These are phyloP conservation scores for Leccinellum rugosiceps DNA, from an alignment of 768 basidiomycete species.

Conservation along the genomic window DNA sequence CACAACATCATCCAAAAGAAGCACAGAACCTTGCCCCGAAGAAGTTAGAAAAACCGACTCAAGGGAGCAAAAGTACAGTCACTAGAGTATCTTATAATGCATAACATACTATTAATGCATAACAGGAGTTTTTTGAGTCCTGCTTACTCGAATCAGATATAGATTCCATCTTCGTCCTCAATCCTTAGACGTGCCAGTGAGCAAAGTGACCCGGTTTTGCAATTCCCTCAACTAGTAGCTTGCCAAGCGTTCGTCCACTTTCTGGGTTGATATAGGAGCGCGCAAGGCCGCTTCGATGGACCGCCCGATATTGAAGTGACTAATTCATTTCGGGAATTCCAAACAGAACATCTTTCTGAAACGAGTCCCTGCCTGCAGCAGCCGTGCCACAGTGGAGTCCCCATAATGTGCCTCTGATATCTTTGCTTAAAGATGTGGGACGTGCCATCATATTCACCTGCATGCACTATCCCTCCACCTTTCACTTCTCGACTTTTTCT, in stretches of 20 bases:
- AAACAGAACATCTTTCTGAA: background rate
- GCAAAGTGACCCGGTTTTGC: background rate
- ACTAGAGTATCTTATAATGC: background rate
- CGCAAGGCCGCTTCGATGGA: background rate
- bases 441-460: background rate
- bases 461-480: background rate
- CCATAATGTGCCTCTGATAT: background rate
- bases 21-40: background rate
- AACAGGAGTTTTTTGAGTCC: too few relatives aligned
- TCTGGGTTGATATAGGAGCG: background rate
- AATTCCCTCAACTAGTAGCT: background rate
- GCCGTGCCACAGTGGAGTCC: conserved; percentile 2
- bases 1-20: background rate
- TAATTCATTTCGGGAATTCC: conserved; percentile 6
- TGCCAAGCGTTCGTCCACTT: background rate
- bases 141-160: background rate
- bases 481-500: conserved; percentile 1
- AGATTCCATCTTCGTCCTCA: background rate
- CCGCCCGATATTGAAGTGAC: background rate
- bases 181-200: background rate
- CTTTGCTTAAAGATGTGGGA: conserved; percentile 17
- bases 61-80: background rate
- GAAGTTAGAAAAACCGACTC: background rate
- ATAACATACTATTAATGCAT: too few relatives aligned
- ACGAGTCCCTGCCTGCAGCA: background rate